phyloP scores from a whole-genome alignment of 2,329 filamentous ascomycete species.

The Magnaporthales sp. region DNA sequence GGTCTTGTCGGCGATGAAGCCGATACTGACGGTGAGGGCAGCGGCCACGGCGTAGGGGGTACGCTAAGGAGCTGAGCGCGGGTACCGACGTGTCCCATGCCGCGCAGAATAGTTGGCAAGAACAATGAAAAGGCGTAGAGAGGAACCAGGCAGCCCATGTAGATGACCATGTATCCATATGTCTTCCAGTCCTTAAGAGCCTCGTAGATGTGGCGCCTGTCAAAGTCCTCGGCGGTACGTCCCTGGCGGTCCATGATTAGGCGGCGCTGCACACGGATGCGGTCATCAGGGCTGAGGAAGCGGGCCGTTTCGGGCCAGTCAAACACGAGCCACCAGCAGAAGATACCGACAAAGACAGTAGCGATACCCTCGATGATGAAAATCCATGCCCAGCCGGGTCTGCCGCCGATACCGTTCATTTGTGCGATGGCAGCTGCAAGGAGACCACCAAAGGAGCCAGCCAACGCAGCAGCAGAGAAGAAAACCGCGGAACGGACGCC shows the following conservation, averaged over 20 bases:
- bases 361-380: constrained; percentile 63
- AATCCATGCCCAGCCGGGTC: constrained; percentile 55
- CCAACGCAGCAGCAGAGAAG: constrained; percentile 73
- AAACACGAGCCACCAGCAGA: constrained; percentile 70
- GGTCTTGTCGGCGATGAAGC: constrained; percentile 70
- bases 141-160: constrained; percentile 66
- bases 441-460: constrained; percentile 69
- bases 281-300: constrained; percentile 64
- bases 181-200: constrained; percentile 80
- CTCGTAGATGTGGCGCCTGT: constrained; percentile 62
- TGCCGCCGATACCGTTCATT: constrained; percentile 55
- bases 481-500: constrained; percentile 75
- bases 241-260: constrained; percentile 64
- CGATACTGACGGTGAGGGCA: constrained; percentile 58
- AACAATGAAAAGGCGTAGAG: constrained; percentile 73
- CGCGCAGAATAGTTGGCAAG: constrained; percentile 66
- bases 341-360: constrained; percentile 59
- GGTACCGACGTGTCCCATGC: constrained; percentile 32
- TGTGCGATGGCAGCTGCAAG: constrained; percentile 63
- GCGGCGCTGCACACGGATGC: constrained; percentile 61
- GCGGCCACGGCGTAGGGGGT: constrained; percentile 56
- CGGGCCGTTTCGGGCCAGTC: constrained; percentile 72
- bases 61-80: constrained; percentile 4
- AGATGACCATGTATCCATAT: constrained; percentile 64
- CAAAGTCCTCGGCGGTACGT: constrained; percentile 68